Base-by-base conservation (phyloP, 176 grass and related monocot genomes). In the Oryza longistaminata region DNA sequence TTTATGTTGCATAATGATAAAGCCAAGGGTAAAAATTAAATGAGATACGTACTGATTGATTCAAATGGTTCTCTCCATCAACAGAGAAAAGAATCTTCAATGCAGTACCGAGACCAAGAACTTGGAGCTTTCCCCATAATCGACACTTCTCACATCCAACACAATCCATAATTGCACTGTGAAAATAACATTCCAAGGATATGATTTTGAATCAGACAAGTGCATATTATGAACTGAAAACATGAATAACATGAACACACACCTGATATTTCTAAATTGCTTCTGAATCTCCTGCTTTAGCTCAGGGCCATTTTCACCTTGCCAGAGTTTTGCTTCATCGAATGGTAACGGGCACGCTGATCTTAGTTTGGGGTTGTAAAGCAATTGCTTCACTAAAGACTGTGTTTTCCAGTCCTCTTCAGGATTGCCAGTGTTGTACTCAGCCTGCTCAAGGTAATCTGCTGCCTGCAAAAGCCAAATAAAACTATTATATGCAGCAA, bases 261-360 rank as follows among this genome's bases (percentile, higher is more conserved):
- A 99, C 96, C 96, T 96, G 66, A 96, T 96, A 75, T 99, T 99
- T 88, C 91, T 90, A 68, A 99, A 99, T 74, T 96, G 96, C 74
- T 99, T 99, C 60, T 92, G 90, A 46, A 99, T 94, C 71, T 94
- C 81, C 46, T 81, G 89, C 76, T 81, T 96, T 64, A 96, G 82
- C 78, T 94, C 96, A 73, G 96, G 93, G 3, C 96, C 96, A 81
- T 92, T 99, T 85, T 91, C 87, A 78, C 96, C 93, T 83, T 95
- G 93, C 93, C 93, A 98, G 2, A 98, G 89, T 80, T 95, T 95
- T 24, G 91, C 89, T 89, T 98, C 93, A 66, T 98, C 89, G 77
- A 98, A 98, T 64, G 93, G 93, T 70, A 89, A 68, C 9, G 89
- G 93, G 5, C 91, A 98, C 83, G 96, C 87, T 61, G 96, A 78